Evolutionary conservation across 805 yeast genomes (phyloP).

Genomic region (Saturnispora dispora): DNA sequence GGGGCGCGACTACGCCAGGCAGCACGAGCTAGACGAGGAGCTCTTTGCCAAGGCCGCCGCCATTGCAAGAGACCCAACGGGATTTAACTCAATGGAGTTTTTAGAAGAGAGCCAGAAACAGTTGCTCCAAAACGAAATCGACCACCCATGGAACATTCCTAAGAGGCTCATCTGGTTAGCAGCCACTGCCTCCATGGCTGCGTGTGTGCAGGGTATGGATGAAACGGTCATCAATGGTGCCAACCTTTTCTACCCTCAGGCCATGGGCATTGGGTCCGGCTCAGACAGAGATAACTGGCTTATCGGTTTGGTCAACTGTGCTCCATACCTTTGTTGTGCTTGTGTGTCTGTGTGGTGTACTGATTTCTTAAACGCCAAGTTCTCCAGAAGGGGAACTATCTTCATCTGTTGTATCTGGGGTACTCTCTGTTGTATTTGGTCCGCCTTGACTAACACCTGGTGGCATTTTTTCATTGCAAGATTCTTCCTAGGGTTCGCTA

Average conservation of each 20-base stretch:
- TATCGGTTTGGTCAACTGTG: slow-evolving; percentile 56
- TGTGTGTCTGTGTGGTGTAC: slow-evolving; percentile 55
- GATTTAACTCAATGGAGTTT: slow-evolving; percentile 48
- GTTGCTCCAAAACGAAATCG: slow-evolving; percentile 37
- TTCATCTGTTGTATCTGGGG: slow-evolving; percentile 55
- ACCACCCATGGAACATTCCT: slow-evolving; percentile 39
- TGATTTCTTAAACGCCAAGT: slow-evolving; percentile 44
- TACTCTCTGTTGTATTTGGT: slow-evolving; percentile 59
- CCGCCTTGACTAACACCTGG: slow-evolving; percentile 56
- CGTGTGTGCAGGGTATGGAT: slow-evolving; percentile 77
- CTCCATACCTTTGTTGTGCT: slow-evolving; percentile 62
- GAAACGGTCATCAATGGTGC: slow-evolving; percentile 73
- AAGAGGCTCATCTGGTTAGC: slow-evolving; percentile 45
- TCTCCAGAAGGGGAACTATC: slow-evolving; percentile 61
- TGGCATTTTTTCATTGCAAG: slow-evolving; percentile 60
- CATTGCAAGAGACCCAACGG: slow-evolving; percentile 51
- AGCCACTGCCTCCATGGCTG: slow-evolving; percentile 64
- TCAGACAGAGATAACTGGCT: slow-evolving; percentile 45
- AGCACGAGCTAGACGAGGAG: slow-evolving; percentile 46
- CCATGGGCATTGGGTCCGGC: slow-evolving; percentile 41
- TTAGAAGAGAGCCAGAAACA: slow-evolving; percentile 47
- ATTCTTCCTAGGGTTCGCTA: slow-evolving; percentile 55
- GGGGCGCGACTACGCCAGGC: slow-evolving; percentile 58
- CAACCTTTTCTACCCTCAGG: slow-evolving; percentile 47
- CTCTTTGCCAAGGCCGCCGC: slow-evolving; percentile 60